Evolutionary conservation across 805 yeast genomes (phyloP).

Genomic region (Maudiozyma bulderi): DNA sequence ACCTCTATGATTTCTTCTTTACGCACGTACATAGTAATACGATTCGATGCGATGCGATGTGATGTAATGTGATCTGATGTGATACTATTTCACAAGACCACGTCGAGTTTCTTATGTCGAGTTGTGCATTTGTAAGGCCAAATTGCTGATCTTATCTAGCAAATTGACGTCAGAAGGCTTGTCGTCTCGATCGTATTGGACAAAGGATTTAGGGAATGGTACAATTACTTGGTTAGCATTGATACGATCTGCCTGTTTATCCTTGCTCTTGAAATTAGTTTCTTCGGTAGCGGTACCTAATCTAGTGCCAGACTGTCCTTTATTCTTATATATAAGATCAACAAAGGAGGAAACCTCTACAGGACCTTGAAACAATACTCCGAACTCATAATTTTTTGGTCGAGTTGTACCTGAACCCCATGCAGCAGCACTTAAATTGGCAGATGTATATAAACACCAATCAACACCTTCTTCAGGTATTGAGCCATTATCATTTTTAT

Average conservation of each 20-base stretch:
- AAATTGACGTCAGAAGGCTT: slow-evolving; percentile 7
- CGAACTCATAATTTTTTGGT: slow-evolving; percentile 45
- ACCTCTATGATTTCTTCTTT: no score
- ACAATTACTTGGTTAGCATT: slow-evolving; percentile 8
- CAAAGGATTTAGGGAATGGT: slow-evolving; percentile 18
- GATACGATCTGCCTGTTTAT: not conserved
- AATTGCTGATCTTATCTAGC: not conserved
- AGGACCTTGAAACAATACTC: slow-evolving; percentile 30
- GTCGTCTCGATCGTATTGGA: slow-evolving; percentile 8
- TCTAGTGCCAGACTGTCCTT: not conserved
- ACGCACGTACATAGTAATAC: no score
- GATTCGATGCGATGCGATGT: no score
- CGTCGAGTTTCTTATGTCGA: not conserved
- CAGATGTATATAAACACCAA: slow-evolving; percentile 69
- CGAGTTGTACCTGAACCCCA: slow-evolving; percentile 50
- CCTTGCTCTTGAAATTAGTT: not conserved
- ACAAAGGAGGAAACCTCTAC: slow-evolving; percentile 15
- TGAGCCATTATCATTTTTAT: slow-evolving; percentile 33
- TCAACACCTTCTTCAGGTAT: slow-evolving; percentile 28
- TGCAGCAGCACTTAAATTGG: slow-evolving; percentile 67
- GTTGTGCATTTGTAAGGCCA: not conserved
- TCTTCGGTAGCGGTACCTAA: not conserved
- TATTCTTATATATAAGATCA: slow-evolving; percentile 11
- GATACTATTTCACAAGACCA: not conserved
- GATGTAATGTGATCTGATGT: no score